Evolutionary conservation across 345 rosid genomes (phyloP).

Genomic region (Fremontodendron californicum): DNA sequence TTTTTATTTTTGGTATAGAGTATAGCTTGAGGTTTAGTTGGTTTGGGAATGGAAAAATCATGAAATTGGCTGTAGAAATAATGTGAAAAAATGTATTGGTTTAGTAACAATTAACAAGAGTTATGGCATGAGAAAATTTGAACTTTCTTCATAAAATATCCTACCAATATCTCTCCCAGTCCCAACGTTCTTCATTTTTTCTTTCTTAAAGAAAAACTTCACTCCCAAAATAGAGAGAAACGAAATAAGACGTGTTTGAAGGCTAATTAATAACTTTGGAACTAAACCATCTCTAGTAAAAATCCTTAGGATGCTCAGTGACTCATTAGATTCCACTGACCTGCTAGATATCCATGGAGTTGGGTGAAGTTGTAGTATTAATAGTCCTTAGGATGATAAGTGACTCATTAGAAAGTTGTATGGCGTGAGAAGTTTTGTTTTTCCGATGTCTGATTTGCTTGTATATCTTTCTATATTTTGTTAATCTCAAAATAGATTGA

Average conservation of each 20-base stretch:
- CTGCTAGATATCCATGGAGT: neutral
- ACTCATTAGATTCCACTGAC: neutral
- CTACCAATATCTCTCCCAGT: neutral
- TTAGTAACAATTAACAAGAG: neutral
- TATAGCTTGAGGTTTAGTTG: neutral
- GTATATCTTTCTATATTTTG: neutral
- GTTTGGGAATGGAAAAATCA: neutral
- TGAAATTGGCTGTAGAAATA: neutral
- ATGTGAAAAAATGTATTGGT: neutral
- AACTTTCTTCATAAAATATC: neutral
- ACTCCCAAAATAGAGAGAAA: neutral
- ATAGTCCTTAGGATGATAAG: neutral
- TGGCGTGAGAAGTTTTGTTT: neutral
- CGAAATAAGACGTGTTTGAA: neutral
- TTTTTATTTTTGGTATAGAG: neutral
- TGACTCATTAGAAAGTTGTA: neutral
- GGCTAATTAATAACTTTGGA: neutral
- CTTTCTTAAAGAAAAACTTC: neutral
- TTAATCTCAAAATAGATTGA: neutral
- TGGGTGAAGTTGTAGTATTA: neutral
- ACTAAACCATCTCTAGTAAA: neutral
- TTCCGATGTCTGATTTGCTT: neutral
- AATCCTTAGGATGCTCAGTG: neutral
- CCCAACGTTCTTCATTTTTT: neutral
- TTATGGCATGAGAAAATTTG: neutral